Percentiles rank a stretch among this genome's conserved stretches.
These are phyloP conservation scores for Solanum phureja DNA, from an alignment of 257 asterid species.

Conservation along the genomic window DNA sequence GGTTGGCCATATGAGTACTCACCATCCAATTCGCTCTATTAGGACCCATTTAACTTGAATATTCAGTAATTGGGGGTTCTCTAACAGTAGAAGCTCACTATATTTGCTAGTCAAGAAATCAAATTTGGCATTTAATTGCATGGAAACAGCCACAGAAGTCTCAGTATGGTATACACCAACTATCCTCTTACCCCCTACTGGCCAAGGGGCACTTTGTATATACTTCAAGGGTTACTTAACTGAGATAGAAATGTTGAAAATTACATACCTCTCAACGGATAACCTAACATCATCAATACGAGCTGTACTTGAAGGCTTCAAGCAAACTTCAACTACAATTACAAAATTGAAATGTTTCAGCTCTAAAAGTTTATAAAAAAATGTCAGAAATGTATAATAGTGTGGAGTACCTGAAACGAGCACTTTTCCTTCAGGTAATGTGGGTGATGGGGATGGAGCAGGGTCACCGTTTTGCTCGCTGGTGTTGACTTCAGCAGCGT, in stretches of 20 bases:
- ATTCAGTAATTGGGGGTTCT: neutral
- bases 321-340: conserved; percentile 75
- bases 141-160: neutral
- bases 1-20: neutral
- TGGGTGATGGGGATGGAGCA: conserved; percentile 21
- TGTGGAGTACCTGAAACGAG: conserved; percentile 56
- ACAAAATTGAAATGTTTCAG: neutral
- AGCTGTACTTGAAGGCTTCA: conserved; percentile 71
- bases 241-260: neutral
- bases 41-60: neutral
- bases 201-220: neutral
- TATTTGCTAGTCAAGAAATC: neutral
- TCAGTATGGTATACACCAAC: neutral
- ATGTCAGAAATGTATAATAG: neutral
- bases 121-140: neutral
- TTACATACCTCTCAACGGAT: conserved; percentile 61
- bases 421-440: conserved; percentile 38
- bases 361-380: neutral
- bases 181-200: neutral
- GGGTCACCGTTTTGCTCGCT: conserved; percentile 41
- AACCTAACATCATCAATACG: conserved; percentile 52
- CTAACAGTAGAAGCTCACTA: neutral
- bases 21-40: neutral
- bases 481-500: conserved; percentile 21
- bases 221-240: neutral